These are phyloP conservation scores for Rubia yunnanensis DNA, from an alignment of 257 asterid species.

Conservation along the genomic window DNA sequence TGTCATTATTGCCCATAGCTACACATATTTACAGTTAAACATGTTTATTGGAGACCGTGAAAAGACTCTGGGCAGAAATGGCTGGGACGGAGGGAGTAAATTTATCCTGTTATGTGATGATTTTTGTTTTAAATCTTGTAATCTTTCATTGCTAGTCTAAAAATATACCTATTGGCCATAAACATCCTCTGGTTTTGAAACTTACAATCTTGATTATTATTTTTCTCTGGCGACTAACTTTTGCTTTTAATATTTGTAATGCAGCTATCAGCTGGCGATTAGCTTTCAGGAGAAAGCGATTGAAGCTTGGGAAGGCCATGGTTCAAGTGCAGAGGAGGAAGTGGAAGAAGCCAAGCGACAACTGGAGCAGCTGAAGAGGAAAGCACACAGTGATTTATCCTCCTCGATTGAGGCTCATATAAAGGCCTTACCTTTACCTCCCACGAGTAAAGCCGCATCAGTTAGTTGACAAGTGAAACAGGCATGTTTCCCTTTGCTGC, in stretches of 20 bases:
- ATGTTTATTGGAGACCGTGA: too few species aligned
- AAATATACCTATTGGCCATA: background rate
- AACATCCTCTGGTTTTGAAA: background rate
- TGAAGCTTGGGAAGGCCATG: conserved; percentile 81
- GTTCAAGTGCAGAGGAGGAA: conserved; percentile 64
- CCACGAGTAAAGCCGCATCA: conserved; percentile 9
- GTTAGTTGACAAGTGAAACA: background rate
- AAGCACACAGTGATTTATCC: conserved; percentile 23
- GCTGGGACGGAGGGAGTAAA: too few species aligned
- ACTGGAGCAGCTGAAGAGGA: conserved; percentile 55
- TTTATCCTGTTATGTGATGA: background rate
- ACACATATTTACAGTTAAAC: too few species aligned
- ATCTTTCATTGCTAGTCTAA: background rate
- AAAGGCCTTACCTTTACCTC: conserved; percentile 44
- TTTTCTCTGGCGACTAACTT: background rate
- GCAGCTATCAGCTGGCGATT: conserved; percentile 76
- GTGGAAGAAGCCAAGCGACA: conserved; percentile 54
- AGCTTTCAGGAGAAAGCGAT: conserved; percentile 74
- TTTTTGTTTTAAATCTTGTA: background rate
- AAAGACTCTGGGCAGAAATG: too few species aligned
- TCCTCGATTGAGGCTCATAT: conserved; percentile 31
- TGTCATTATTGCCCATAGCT: too few species aligned
- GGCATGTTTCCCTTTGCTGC: background rate
- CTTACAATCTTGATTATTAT: background rate
- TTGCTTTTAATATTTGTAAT: background rate